Evolutionary conservation across 108 stramenopile species (phyloP).

Genomic region (Asterionellopsis glacialis): DNA sequence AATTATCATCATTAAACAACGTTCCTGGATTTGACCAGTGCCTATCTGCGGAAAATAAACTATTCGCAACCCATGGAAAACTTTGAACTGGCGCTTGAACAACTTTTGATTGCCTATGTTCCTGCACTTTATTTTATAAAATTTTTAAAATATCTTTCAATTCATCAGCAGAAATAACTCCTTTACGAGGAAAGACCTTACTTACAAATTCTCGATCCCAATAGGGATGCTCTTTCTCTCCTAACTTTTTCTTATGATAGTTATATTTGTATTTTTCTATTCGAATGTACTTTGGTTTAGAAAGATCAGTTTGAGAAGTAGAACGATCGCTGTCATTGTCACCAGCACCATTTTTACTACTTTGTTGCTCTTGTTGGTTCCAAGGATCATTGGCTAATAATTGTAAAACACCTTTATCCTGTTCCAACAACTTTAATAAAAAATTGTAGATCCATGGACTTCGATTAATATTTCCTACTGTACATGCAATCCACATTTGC

Average conservation of each 20-base stretch:
- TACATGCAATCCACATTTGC: constrained; percentile 61
- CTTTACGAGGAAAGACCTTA: constrained; percentile 45
- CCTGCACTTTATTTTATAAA: no score
- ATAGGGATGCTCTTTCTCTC: constrained; percentile 23
- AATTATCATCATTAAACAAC: no score
- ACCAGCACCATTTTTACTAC: no score
- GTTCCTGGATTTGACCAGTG: no score
- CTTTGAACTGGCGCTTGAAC: no score
- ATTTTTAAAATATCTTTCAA: constrained; percentile 14
- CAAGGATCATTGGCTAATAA: constrained; percentile 52
- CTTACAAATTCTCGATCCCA: constrained; percentile 49
- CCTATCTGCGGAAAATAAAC: no score
- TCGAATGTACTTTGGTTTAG: constrained; percentile 53
- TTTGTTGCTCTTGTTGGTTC: neutral
- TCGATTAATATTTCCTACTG: constrained; percentile 26
- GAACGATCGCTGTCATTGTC: no score
- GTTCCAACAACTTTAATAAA: constrained; percentile 38
- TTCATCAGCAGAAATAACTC: constrained; percentile 22
- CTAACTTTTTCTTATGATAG: constrained; percentile 12
- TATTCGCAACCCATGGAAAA: no score
- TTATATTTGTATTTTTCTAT: constrained; percentile 52
- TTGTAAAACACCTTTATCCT: constrained; percentile 43
- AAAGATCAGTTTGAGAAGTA: no score
- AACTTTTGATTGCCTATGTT: no score
- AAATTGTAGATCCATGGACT: constrained; percentile 53